phyloP scores from a whole-genome alignment of 257 asterid species.

The Paulownia fortunei region DNA sequence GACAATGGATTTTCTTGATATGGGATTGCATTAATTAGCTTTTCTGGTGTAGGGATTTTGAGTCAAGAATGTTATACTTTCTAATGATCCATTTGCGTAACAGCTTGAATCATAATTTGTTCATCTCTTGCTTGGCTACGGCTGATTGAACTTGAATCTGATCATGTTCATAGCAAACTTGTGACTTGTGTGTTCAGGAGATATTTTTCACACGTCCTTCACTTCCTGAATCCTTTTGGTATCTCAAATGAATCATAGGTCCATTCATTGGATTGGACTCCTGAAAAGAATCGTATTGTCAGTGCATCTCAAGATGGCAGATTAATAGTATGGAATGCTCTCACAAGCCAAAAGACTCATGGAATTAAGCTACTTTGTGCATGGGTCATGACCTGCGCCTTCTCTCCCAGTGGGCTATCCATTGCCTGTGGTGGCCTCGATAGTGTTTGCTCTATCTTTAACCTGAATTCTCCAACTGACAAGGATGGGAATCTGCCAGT shows the following conservation, averaged over 20 bases:
- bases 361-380: constrained; percentile 95
- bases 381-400: constrained; percentile 99
- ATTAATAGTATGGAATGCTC: constrained; percentile 97
- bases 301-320: constrained; percentile 99
- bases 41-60: background rate
- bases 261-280: constrained; percentile 96
- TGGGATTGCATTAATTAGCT: background rate
- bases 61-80: no score
- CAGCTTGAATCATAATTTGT: no score
- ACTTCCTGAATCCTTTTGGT: background rate
- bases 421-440: constrained; percentile 99
- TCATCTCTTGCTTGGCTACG: no score
- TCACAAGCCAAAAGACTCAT: constrained; percentile 97
- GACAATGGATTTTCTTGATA: background rate
- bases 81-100: no score
- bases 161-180: no score
- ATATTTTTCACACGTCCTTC: background rate
- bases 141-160: no score
- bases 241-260: constrained; percentile 54
- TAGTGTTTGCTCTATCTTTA: constrained; percentile 91
- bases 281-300: constrained; percentile 91
- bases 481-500: constrained; percentile 88
- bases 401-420: constrained; percentile 90
- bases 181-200: background rate
- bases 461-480: constrained; percentile 81